Conservation (phyloP, 2,329 filamentous ascomycete species). For the Aschersonia sp. region DNA sequence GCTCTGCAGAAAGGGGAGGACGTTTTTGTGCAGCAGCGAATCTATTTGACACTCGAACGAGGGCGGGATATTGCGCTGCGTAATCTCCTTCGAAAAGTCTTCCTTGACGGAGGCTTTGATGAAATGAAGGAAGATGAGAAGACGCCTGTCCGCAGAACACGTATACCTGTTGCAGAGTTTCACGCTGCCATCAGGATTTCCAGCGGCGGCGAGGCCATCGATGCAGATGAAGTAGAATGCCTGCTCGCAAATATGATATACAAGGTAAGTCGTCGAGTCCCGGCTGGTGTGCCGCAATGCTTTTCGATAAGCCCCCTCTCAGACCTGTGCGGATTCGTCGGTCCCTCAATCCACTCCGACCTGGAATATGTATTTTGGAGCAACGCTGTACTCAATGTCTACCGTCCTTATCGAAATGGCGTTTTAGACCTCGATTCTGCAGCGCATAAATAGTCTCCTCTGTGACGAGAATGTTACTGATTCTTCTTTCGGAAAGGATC, state of each 20-base stretch:
- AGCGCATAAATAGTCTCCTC: background rate
- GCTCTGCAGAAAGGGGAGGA: constrained; percentile 71
- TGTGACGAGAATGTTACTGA: background rate
- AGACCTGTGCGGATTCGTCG: background rate
- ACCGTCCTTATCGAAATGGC: background rate
- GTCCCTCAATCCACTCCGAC: background rate
- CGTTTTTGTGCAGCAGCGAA: constrained; percentile 84
- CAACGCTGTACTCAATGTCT: background rate
- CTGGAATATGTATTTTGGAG: background rate
- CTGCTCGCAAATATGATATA: constrained; percentile 94
- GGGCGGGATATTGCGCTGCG: constrained; percentile 83
- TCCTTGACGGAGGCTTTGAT: constrained; percentile 69
- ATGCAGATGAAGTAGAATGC: constrained; percentile 90
- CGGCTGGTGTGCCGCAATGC: background rate
- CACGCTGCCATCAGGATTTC: constrained; percentile 68
- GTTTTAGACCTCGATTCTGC: background rate
- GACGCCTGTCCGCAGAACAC: constrained; percentile 51
- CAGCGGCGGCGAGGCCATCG: constrained; percentile 49
- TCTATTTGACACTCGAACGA: constrained; percentile 88
- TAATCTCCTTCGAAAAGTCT: constrained; percentile 86
- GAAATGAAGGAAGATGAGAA: constrained; percentile 55
- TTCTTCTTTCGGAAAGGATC: constrained; percentile 38
- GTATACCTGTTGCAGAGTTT: constrained; percentile 74
- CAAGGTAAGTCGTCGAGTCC: constrained; percentile 47
- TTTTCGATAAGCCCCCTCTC: background rate